A percentile compares a stretch with the other conserved stretches of the same genome.
Conservation (phyloP, 1,284 basidiomycete species). For the Mycena sp. region DNA sequence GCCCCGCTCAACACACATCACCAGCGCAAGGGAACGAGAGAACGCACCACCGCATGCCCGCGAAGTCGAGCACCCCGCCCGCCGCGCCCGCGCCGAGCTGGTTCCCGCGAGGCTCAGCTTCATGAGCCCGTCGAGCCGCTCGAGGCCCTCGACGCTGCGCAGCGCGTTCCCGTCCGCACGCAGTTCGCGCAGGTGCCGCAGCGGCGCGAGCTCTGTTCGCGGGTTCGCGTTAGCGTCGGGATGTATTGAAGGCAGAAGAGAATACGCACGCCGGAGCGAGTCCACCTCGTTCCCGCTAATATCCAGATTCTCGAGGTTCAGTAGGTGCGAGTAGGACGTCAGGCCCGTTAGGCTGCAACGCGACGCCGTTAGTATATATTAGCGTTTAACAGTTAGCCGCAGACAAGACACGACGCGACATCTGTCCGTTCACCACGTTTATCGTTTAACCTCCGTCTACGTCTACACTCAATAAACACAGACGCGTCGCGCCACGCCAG, state of each 20-base stretch:
- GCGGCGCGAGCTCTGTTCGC: constrained; percentile 85
- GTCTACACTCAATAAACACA: not conserved
- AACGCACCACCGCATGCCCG: constrained; percentile 62
- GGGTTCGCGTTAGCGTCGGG: no score
- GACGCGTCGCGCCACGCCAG: not conserved
- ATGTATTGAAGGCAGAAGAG: constrained; percentile 24
- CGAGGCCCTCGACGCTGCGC: constrained; percentile 79
- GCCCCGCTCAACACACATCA: no score
- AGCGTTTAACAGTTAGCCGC: no score
- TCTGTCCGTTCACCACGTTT: no score
- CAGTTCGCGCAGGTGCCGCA: constrained; percentile 89
- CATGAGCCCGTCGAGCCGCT: constrained; percentile 81
- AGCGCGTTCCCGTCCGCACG: constrained; percentile 90
- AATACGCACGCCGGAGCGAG: constrained; percentile 80
- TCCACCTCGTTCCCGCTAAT: constrained; percentile 93
- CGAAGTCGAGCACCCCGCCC: no score
- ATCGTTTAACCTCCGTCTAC: no score
- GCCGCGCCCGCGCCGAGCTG: constrained; percentile 56
- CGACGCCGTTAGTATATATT: constrained; percentile 5
- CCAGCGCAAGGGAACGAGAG: no score
- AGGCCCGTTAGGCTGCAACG: constrained; percentile 77
- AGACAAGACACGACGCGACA: no score
- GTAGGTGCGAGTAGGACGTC: constrained; percentile 90
- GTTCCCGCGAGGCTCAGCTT: constrained; percentile 89
- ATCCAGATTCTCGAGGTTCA: constrained; percentile 89